A percentile compares a stretch with the other conserved stretches of the same genome.
These are phyloP conservation scores for Aspergillus arachidicola DNA, from an alignment of 2,329 filamentous ascomycete genomes.

Conservation along the genomic window DNA sequence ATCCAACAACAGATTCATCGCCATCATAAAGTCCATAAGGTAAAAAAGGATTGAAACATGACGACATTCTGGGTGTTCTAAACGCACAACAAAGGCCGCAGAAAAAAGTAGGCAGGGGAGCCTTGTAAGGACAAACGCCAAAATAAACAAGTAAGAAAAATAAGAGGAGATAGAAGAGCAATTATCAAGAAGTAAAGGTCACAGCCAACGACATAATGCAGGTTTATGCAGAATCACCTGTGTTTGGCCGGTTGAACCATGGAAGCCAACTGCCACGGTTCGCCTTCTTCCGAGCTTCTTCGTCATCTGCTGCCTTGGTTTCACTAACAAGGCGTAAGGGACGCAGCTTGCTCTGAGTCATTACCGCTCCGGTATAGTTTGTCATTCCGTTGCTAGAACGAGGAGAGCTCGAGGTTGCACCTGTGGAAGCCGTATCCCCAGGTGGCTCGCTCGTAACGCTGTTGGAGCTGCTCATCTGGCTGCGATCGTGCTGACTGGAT, in stretches of 20 bases:
- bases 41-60: conserved; percentile 20
- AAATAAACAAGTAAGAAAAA: conserved; percentile 6
- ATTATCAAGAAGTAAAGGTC: not conserved
- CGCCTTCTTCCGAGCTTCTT: conserved; percentile 48
- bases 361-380: conserved; percentile 67
- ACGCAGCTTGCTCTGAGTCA: conserved; percentile 72
- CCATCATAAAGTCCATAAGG: conserved; percentile 16
- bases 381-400: conserved; percentile 68
- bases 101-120: not conserved
- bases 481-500: conserved; percentile 49
- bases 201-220: conserved; percentile 2
- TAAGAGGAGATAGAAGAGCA: conserved; percentile 9
- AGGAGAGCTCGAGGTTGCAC: conserved; percentile 55
- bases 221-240: conserved; percentile 16
- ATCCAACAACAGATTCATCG: conserved; percentile 8
- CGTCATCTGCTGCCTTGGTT: conserved; percentile 43
- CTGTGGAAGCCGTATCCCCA: conserved; percentile 48
- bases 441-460: conserved; percentile 54
- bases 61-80: conserved; percentile 16
- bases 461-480: conserved; percentile 69
- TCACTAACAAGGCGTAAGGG: conserved; percentile 76
- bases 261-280: conserved; percentile 52
- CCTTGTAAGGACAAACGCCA: conserved; percentile 7
- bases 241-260: conserved; percentile 46
- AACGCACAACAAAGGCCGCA: conserved; percentile 7